These are phyloP conservation scores for Solioccasus polychromus DNA, from an alignment of 768 basidiomycete species.

Conservation along the genomic window DNA sequence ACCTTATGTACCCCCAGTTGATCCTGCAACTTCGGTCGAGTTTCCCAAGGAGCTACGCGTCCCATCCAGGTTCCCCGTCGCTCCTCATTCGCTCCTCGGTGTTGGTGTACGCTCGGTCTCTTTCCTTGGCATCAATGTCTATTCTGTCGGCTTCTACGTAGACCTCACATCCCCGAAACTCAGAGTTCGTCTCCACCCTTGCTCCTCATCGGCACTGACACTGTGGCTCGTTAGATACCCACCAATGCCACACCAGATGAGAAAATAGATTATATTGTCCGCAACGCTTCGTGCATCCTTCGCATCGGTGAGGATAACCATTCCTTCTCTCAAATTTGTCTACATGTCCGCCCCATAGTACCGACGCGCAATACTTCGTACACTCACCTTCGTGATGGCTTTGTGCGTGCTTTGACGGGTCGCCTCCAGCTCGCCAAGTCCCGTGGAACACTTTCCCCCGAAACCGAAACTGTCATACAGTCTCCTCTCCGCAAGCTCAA, in stretches of 20 bases:
- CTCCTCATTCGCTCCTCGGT: slow-evolving; percentile 71
- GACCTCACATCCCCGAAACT: slow-evolving; percentile 68
- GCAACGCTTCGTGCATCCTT: slow-evolving; percentile 66
- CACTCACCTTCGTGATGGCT: slow-evolving; percentile 79
- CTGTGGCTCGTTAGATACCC: slow-evolving; percentile 49
- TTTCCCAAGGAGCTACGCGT: slow-evolving; percentile 68
- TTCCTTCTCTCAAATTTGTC: background rate
- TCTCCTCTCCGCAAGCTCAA: slow-evolving; percentile 71
- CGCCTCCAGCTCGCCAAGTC: slow-evolving; percentile 54
- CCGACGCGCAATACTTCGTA: slow-evolving; percentile 77
- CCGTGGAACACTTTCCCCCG: slow-evolving; percentile 52
- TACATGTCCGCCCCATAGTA: slow-evolving; percentile 41
- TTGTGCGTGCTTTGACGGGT: slow-evolving; percentile 67
- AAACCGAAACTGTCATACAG: slow-evolving; percentile 54
- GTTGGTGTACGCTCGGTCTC: slow-evolving; percentile 87
- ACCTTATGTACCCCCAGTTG: slow-evolving; percentile 40
- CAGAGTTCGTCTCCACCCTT: slow-evolving; percentile 39
- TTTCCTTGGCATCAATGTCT: slow-evolving; percentile 84
- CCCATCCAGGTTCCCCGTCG: slow-evolving; percentile 59
- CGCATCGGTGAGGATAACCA: slow-evolving; percentile 57
- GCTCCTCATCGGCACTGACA: background rate
- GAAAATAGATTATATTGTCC: slow-evolving; percentile 66
- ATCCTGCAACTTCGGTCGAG: slow-evolving; percentile 69
- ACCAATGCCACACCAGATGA: slow-evolving; percentile 57
- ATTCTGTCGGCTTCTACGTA: slow-evolving; percentile 88